Base-by-base conservation (phyloP, 768 basidiomycete species). In the Cantharellus cinnabarinus region DNA sequence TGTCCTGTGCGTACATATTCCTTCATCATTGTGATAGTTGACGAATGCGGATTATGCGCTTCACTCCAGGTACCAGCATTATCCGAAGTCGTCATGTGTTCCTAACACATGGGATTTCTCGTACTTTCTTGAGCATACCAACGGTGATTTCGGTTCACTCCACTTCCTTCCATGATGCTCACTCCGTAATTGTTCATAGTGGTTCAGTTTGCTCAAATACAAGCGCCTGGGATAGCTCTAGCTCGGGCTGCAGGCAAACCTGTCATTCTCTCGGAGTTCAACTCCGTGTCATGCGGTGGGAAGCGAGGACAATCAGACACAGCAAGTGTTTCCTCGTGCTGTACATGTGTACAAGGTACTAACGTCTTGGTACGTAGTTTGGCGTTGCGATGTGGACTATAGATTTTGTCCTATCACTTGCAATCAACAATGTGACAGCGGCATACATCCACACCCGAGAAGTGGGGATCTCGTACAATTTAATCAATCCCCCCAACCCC, bases 401-500 rank as follows among this genome's bases (percentile, higher is more conserved):
- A 34, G 62, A 63, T 56, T 63, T 61, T 50, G 42, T 48, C 4
- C 54, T 63, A 10, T 55, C 58, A 37, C 61, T 63, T n/a, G 62
- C 62, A 3, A 56, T 52, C 15, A 44, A 48, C 20, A 60, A 60
- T 29, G 61, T 56, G 42, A 42, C 58, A 0, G 58, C 62, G 3
- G 59, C 58, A 14, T 62, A 63, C 55, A 62, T 63, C 52, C 62
- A 63, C 50, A 63, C 62, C 10, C 57, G 62, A 34, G 62, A 63
- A 57, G 44, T 58, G 20, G 61, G 61, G n/a, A 50, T 63, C 2
- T 50, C 61, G 7, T 63, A 63, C 61, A 62, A 63, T 52, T 35
- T 63, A 40, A 61, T 63, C 58, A 51, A 54, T 38, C 61, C 62
- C 14, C 61, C 61, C 7, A 53, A 58, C 2, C 34, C 61, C 5